Percentiles rank a stretch among this genome's conserved stretches.
phyloP scores from a whole-genome alignment of 2,329 filamentous ascomycete genomes.

The Clonostachys byssicola region DNA sequence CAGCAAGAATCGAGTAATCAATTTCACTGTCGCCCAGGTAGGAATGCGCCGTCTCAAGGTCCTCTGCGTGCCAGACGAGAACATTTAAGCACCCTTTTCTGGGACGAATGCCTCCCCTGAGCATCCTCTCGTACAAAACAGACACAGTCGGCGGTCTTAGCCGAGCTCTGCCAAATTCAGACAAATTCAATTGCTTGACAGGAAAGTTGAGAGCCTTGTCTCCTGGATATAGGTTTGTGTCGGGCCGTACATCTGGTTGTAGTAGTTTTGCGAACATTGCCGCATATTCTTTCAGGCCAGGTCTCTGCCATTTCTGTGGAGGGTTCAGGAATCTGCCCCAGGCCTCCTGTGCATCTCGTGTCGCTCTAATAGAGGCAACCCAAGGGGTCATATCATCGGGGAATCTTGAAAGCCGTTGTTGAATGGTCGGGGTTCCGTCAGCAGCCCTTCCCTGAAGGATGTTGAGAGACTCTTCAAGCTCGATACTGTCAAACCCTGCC shows the following conservation, averaged over 20 bases:
- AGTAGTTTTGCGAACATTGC: constrained; percentile 58
- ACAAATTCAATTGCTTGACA: constrained; percentile 42
- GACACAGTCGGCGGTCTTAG: constrained; percentile 54
- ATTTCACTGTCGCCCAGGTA: constrained; percentile 42
- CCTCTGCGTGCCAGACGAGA: constrained; percentile 48
- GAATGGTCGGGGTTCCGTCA: constrained; percentile 52
- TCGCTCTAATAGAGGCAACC: constrained; percentile 53
- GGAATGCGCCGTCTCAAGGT: constrained; percentile 36
- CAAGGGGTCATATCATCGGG: constrained; percentile 28
- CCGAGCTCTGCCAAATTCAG: constrained; percentile 61
- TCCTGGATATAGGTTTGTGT: constrained; percentile 43
- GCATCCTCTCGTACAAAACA: constrained; percentile 58
- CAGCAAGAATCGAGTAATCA: neutral
- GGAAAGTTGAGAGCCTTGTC: constrained; percentile 49
- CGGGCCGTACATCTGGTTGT: constrained; percentile 17
- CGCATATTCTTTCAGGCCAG: constrained; percentile 42
- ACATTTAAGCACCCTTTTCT: constrained; percentile 45
- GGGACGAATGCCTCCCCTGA: constrained; percentile 39
- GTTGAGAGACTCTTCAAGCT: constrained; percentile 43
- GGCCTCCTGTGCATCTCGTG: constrained; percentile 57
- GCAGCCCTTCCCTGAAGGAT: constrained; percentile 47
- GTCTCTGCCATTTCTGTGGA: constrained; percentile 21
- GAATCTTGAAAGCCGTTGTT: constrained; percentile 26
- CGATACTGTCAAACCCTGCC: constrained; percentile 45
- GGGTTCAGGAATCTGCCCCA: constrained; percentile 46